Conservation (phyloP, 345 rosid species). For the Fremontodendron californicum region DNA sequence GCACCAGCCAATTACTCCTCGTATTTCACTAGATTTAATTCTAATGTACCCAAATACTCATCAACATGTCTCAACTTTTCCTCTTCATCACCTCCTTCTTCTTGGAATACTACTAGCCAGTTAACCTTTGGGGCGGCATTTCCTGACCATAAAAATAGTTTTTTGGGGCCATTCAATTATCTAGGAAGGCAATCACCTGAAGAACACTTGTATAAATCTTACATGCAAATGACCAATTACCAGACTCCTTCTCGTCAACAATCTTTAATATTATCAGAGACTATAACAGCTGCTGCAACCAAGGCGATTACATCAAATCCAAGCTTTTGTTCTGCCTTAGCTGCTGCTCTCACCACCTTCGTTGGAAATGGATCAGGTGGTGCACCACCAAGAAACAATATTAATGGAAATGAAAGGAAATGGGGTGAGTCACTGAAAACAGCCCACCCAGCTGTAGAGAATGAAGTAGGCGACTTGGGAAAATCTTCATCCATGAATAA, state of each 20-base stretch:
- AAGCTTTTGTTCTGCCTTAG: constrained; percentile 32
- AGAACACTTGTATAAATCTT: constrained; percentile 9
- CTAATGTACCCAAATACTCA: constrained; percentile 21
- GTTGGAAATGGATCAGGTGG: constrained; percentile 16
- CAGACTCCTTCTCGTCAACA: constrained; percentile 11
- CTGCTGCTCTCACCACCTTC: constrained; percentile 34
- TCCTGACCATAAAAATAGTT: constrained; percentile 20
- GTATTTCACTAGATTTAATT: constrained; percentile 19
- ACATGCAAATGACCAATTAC: constrained; percentile 22
- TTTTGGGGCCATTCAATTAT: background rate
- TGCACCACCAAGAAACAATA: constrained; percentile 10
- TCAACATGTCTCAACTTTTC: constrained; percentile 41
- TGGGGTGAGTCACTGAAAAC: constrained; percentile 6
- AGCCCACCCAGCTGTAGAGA: background rate
- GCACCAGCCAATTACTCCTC: constrained; percentile 22
- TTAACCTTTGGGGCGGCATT: constrained; percentile 4
- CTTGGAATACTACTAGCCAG: constrained; percentile 7
- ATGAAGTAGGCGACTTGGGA: constrained; percentile 13
- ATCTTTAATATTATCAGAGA: constrained; percentile 22
- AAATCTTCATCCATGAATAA: constrained; percentile 10
- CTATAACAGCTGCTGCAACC: constrained; percentile 30
- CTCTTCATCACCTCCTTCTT: constrained; percentile 21
- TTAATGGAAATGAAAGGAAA: constrained; percentile 7
- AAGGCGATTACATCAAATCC: constrained; percentile 35
- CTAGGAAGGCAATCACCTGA: constrained; percentile 4